Evolutionary conservation across 441 rosid species (phyloP).

Genomic region (Adansonia gregorii): DNA sequence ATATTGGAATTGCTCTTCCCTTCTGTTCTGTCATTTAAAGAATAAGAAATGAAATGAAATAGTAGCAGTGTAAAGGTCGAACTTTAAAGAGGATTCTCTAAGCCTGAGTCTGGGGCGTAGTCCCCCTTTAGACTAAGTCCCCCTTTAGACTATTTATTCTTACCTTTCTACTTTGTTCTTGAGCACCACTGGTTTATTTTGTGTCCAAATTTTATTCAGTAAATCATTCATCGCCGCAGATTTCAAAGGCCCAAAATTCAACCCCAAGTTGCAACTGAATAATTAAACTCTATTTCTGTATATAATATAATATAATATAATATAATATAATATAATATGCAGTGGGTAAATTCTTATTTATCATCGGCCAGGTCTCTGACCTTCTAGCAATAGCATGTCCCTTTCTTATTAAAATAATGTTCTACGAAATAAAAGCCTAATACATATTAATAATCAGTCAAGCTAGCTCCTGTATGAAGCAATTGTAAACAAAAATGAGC

Average conservation of each 20-base stretch:
- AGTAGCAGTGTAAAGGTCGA: constrained; percentile 20
- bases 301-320: background rate
- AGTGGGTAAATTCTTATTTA: background rate
- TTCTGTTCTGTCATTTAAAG: constrained; percentile 36
- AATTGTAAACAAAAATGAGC: constrained; percentile 13
- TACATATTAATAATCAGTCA: background rate
- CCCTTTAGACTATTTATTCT: constrained; percentile 37
- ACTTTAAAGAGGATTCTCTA: constrained; percentile 31
- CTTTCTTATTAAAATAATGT: background rate
- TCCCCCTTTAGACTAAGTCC: constrained; percentile 33
- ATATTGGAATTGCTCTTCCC: constrained; percentile 44
- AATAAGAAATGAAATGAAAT: constrained; percentile 36
- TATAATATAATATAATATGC: background rate
- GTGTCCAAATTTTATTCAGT: constrained; percentile 11
- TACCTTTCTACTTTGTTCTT: constrained; percentile 38
- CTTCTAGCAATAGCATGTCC: constrained; percentile 7
- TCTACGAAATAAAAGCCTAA: background rate
- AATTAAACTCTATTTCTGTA: background rate
- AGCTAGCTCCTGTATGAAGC: background rate
- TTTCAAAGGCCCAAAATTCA: constrained; percentile 12
- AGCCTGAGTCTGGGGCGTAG: constrained; percentile 28
- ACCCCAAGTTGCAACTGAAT: background rate
- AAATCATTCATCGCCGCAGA: constrained; percentile 24
- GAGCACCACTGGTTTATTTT: constrained; percentile 41
- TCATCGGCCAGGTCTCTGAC: background rate